These are phyloP conservation scores for Streptanthus diversifolius DNA, from an alignment of 345 rosid genomes.

Conservation along the genomic window DNA sequence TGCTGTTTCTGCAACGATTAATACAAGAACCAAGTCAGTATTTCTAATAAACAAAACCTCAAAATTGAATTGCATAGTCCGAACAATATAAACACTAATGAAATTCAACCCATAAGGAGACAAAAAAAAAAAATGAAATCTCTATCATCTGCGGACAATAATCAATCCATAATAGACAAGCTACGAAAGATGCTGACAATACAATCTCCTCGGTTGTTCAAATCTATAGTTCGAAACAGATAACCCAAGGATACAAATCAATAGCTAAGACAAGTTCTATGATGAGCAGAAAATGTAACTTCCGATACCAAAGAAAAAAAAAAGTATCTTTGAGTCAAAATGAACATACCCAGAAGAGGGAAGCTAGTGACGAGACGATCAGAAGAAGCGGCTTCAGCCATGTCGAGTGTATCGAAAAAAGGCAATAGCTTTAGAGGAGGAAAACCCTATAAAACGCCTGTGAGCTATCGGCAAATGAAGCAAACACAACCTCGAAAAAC, in stretches of 20 bases:
- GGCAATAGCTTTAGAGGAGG: slow-evolving; percentile 4
- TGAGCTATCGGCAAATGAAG: slow-evolving; percentile 7
- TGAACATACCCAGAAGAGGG: slow-evolving; percentile 45
- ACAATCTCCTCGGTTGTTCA: neutral
- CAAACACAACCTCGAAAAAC: slow-evolving; percentile 22
- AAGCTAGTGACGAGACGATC: slow-evolving; percentile 52
- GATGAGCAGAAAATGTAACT: slow-evolving; percentile 1
- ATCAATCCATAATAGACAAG: neutral
- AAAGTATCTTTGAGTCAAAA: neutral
- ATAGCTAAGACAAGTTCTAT: neutral
- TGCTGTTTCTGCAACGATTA: slow-evolving; percentile 47
- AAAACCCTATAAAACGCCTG: slow-evolving; percentile 37
- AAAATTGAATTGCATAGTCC: neutral
- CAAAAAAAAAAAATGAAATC: neutral
- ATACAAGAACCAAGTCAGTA: slow-evolving; percentile 8
- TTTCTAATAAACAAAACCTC: slow-evolving; percentile 1
- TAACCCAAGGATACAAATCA: neutral
- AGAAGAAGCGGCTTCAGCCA: slow-evolving; percentile 51
- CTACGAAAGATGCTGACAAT: neutral
- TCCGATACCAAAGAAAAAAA: slow-evolving; percentile 2
- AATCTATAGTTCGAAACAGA: neutral
- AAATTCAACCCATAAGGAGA: neutral
- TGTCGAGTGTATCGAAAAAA: slow-evolving; percentile 21
- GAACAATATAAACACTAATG: neutral
- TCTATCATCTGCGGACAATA: neutral